Percentiles rank a stretch among this genome's conserved stretches.
Evolutionary conservation across 2,329 filamentous ascomycete species (phyloP).

Genomic region (Phialophora chinensis): DNA sequence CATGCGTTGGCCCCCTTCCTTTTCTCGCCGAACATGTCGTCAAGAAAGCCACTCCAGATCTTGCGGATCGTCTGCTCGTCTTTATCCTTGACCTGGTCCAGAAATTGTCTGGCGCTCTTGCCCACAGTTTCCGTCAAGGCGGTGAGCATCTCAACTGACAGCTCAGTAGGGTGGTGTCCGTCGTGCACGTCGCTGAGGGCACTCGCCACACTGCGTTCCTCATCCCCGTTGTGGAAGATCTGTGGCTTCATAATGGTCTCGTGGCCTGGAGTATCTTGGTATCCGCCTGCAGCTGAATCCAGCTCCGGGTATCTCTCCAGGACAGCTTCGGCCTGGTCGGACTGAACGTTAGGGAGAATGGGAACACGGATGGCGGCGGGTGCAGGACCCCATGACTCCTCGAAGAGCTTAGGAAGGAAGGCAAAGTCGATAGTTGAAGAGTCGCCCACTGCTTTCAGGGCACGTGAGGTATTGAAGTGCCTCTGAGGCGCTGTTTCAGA

Average conservation of each 20-base stretch:
- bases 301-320: conserved; percentile 38
- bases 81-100: conserved; percentile 47
- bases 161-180: conserved; percentile 57
- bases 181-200: conserved; percentile 66
- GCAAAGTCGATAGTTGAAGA: conserved; percentile 68
- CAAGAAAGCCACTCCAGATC: conserved; percentile 56
- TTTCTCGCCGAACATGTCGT: conserved; percentile 55
- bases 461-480: conserved; percentile 67
- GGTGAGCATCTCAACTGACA: conserved; percentile 58
- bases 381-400: conserved; percentile 44
- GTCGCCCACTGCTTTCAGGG: conserved; percentile 63
- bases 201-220: conserved; percentile 51
- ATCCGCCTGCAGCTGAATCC: conserved; percentile 39
- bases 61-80: conserved; percentile 50
- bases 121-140: conserved; percentile 59
- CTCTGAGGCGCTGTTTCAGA: conserved; percentile 47
- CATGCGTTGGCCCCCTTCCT: conserved; percentile 39
- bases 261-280: conserved; percentile 37
- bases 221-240: conserved; percentile 55
- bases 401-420: conserved; percentile 61
- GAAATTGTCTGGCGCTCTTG: conserved; percentile 48
- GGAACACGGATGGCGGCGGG: conserved; percentile 55
- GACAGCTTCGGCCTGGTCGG: conserved; percentile 42
- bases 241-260: conserved; percentile 60
- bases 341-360: conserved; percentile 53